Percentiles rank a stretch among this genome's conserved stretches.
Conservation (phyloP, 2,329 filamentous ascomycete genomes). For the Parastagonospora avenae region DNA sequence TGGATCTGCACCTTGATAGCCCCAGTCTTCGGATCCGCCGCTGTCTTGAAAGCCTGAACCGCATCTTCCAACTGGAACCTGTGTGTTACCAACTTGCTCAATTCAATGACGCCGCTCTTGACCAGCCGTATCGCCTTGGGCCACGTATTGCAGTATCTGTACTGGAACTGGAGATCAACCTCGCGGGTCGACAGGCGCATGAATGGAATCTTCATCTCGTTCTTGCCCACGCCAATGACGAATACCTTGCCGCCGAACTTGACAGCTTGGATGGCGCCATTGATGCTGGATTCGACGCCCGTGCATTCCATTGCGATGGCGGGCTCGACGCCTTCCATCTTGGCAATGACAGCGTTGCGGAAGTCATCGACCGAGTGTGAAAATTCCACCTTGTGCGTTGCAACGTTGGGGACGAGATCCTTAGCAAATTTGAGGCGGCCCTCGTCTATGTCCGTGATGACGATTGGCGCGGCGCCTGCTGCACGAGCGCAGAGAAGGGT, state of each 20-base stretch:
- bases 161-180: conserved; percentile 95
- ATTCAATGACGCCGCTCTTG: conserved; percentile 80
- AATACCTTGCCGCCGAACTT: conserved; percentile 98
- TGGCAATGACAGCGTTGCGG: conserved; percentile 69
- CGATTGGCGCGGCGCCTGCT: conserved; percentile 85
- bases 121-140: conserved; percentile 88
- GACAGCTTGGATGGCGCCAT: conserved; percentile 82
- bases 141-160: conserved; percentile 96
- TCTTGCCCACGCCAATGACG: conserved; percentile 92
- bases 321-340: conserved; percentile 80
- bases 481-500: conserved; percentile 83
- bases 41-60: conserved; percentile 84
- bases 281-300: conserved; percentile 88
- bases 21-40: conserved; percentile 83
- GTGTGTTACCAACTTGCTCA: conserved; percentile 85
- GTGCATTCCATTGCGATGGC: conserved; percentile 89
- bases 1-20: conserved; percentile 97
- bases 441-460: conserved; percentile 94
- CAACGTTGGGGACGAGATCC: conserved; percentile 76
- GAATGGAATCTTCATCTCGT: conserved; percentile 94
- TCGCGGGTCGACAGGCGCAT: conserved; percentile 91
- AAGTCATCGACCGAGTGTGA: conserved; percentile 65
- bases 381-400: conserved; percentile 76
- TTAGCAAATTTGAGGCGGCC: conserved; percentile 84
- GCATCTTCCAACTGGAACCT: conserved; percentile 84